Evolutionary conservation across 2,329 filamentous ascomycete genomes (phyloP), one percentile per base, ranked within the genome.

Genomic region (Leptographium galeiforme): DNA sequence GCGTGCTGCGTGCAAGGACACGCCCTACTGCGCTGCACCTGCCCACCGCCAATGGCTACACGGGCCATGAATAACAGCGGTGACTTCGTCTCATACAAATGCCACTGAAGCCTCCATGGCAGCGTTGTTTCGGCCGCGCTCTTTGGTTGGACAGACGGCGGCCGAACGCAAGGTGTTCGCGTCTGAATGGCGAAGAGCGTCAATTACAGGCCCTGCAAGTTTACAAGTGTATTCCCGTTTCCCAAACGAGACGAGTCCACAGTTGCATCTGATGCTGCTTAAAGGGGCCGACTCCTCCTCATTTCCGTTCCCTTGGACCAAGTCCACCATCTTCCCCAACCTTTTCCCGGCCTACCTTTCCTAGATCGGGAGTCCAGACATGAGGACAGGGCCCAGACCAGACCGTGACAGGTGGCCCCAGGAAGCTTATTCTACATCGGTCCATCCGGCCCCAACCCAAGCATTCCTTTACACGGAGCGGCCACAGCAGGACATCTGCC

Each of bases 121-220:
- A 43, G 48, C 48, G 25, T n/a, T 50, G 16, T 40, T 39, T 40
- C 25, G 36, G 40, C 43, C 8, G 32, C 44, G 38, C 6, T 38
- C 11, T 4, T 34, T 56, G 55, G 52, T 40, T 44, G 43, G 44
- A 48, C 52, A 52, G 25, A 13, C 14, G 18, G 36, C 39, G 40
- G 43, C 45, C 41, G 46, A 25, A 43, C 44, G 52, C 52, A 49
- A 56, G 50, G 50, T 56, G 56, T 56, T 41, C 52, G 40, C 43
- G 32, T 48, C 52, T 56, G 48, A 49, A 33, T 57, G 57, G 57
- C 51, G 49, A 53, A 58, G 32, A 45, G 34, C 52, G 52, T 40
- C 55, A 58, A 55, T 54, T 57, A 55, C 53, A 56, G 51, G 56
- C 57, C 39, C 52, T 45, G 49, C 46, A 51, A 45, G 43, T 34